These are phyloP conservation scores for Angophora floribunda DNA, from an alignment of 345 rosid species.

Conservation along the genomic window DNA sequence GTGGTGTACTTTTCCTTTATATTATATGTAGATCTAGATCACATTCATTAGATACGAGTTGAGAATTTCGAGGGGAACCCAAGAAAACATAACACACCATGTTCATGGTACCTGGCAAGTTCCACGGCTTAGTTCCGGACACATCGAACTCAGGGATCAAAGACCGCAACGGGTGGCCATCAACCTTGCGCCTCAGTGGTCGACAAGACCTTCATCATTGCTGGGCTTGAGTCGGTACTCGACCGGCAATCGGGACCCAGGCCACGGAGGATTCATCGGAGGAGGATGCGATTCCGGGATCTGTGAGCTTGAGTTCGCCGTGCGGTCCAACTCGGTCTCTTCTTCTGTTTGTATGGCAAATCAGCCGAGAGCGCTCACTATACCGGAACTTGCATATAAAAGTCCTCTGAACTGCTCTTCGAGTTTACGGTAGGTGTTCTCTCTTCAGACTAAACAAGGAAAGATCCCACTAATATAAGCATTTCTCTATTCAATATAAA, in stretches of 20 bases:
- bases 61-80: background rate
- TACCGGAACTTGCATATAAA: background rate
- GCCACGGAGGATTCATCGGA: background rate
- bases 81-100: background rate
- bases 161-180: background rate
- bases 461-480: background rate
- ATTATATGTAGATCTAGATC: too few relatives aligned
- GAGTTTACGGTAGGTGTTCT: background rate
- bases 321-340: background rate
- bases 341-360: background rate
- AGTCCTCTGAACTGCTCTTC: background rate
- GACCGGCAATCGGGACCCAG: background rate
- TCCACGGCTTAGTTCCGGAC: background rate
- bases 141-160: background rate
- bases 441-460: background rate
- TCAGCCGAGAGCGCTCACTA: background rate
- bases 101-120: background rate
- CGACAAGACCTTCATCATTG: background rate
- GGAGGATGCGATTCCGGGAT: background rate
- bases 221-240: background rate
- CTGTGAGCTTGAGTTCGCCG: background rate
- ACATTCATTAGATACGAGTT: background rate
- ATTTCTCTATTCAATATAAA: background rate
- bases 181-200: background rate
- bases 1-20: background rate